Percentiles rank a stretch among this genome's conserved stretches.
Evolutionary conservation across 192 early-diverging fungal species (phyloP).

Genomic region (Coemansia sp.): DNA sequence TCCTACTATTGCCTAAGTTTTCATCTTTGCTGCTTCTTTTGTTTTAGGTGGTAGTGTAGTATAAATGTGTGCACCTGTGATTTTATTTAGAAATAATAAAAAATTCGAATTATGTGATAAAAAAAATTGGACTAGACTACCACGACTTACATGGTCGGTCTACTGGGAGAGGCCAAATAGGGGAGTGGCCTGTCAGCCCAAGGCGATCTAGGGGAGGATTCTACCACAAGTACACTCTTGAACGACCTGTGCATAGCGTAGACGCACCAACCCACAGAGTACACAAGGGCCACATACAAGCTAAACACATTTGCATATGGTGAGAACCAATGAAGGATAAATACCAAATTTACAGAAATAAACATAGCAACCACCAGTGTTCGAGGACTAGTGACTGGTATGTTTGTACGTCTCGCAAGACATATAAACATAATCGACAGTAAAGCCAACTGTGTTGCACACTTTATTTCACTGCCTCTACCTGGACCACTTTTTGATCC

Average conservation of each 20-base stretch:
- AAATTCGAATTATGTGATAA: not conserved
- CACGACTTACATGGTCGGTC: not conserved
- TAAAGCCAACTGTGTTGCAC: not conserved
- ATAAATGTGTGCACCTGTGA: not conserved
- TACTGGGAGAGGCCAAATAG: too few species aligned
- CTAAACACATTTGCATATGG: not conserved
- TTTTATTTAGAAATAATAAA: not conserved
- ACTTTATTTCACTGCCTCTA: not conserved
- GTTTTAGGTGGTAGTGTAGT: not conserved
- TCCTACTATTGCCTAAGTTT: constrained; percentile 1
- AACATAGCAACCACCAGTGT: not conserved
- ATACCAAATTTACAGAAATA: not conserved
- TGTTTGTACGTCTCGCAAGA: not conserved
- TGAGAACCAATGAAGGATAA: not conserved
- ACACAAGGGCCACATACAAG: not conserved
- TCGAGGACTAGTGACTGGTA: not conserved
- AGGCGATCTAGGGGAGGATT: too few species aligned
- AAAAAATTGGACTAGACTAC: not conserved
- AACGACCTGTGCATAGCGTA: not conserved
- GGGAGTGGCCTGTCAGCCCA: too few species aligned
- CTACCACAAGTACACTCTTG: not conserved
- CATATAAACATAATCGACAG: not conserved
- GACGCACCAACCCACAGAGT: not conserved
- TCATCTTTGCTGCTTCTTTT: not conserved
- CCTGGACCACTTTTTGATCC: not conserved